These are phyloP conservation scores for Pythium myriotylum DNA, from an alignment of 352 stramenopile genomes.

Conservation along the genomic window DNA sequence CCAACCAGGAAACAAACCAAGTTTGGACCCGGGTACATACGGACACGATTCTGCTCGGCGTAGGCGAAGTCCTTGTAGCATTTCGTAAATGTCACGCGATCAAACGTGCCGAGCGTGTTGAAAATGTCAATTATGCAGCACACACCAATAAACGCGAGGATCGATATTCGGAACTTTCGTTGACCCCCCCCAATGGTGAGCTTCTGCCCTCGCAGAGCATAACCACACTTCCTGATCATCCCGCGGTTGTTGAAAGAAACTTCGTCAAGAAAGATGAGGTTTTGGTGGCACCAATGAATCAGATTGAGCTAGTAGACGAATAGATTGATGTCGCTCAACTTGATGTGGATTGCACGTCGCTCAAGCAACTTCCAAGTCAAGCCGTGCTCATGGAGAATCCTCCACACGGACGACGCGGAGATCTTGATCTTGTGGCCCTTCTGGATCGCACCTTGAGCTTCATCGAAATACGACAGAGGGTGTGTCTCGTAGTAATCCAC, in stretches of 20 bases:
- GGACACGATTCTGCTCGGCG: too few species aligned
- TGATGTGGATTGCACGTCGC: too few species aligned
- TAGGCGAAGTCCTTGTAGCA: constrained; percentile 29
- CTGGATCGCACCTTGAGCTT: too few species aligned
- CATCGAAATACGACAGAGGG: too few species aligned
- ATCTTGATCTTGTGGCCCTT: too few species aligned
- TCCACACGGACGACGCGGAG: too few species aligned
- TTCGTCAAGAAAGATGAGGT: constrained; percentile 22
- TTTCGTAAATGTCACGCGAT: constrained; percentile 26
- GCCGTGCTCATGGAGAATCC: too few species aligned
- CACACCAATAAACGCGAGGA: constrained; percentile 19
- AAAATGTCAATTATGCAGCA: constrained; percentile 31
- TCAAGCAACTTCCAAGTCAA: too few species aligned
- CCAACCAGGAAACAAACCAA: constrained; percentile 39
- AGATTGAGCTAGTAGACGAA: too few species aligned
- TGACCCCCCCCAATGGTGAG: constrained; percentile 24
- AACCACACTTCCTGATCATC: constrained; percentile 32
- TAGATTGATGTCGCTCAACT: too few species aligned
- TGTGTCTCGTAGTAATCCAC: too few species aligned
- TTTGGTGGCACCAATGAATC: not conserved
- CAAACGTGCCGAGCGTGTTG: constrained; percentile 34
- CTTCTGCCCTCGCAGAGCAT: constrained; percentile 27
- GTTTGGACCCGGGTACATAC: constrained; percentile 27
- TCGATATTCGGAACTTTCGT: constrained; percentile 29
- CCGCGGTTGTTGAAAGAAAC: constrained; percentile 37